Evolutionary conservation across 2,329 filamentous ascomycete species (phyloP).

Genomic region (Tolypocladium paradoxum): DNA sequence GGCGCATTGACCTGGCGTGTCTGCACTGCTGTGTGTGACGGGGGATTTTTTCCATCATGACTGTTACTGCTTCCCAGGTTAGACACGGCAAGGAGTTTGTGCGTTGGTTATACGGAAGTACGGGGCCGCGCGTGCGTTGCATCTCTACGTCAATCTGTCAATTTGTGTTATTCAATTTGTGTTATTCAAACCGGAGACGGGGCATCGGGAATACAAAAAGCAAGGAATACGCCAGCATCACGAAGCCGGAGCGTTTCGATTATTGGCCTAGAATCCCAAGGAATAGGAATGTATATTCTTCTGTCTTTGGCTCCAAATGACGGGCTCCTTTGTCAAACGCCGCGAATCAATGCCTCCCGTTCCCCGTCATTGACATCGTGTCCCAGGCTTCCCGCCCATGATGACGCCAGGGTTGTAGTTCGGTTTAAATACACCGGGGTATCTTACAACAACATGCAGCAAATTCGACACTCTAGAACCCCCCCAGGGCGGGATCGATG

Average conservation of each 20-base stretch:
- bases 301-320: background rate
- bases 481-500: constrained; percentile 22
- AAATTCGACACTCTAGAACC: background rate
- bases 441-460: background rate
- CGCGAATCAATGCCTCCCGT: background rate
- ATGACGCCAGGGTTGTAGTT: background rate
- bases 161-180: background rate
- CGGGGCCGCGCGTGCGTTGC: background rate
- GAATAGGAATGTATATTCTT: background rate
- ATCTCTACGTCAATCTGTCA: background rate
- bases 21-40: background rate
- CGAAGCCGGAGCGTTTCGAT: background rate
- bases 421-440: background rate
- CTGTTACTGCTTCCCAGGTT: background rate
- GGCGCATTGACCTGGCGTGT: constrained; percentile 20
- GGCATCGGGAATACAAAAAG: background rate
- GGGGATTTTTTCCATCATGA: background rate
- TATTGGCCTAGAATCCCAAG: background rate
- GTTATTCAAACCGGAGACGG: background rate
- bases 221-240: background rate
- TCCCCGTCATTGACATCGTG: background rate
- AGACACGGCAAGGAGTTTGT: background rate
- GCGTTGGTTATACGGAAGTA: background rate
- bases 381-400: background rate
- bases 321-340: background rate